Evolutionary conservation across 1,284 basidiomycete species (phyloP).

Genomic region (Anthracocystis setariae): DNA sequence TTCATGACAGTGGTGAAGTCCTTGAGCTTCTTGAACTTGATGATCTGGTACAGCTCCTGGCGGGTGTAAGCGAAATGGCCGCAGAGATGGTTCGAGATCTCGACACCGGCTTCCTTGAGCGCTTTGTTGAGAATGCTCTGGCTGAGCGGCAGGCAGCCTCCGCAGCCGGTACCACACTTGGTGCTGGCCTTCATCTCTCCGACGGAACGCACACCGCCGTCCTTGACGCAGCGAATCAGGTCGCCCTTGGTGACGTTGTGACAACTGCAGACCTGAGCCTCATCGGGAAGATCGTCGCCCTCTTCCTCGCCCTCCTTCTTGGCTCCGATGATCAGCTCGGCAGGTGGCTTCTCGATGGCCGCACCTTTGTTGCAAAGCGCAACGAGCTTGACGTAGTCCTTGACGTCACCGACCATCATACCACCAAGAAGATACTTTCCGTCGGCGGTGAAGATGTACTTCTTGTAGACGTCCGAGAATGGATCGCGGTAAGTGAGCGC

Average conservation of each 20-base stretch:
- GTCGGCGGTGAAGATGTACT: conserved; percentile 80
- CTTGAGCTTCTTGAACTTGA: conserved; percentile 76
- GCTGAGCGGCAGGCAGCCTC: conserved; percentile 76
- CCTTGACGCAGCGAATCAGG: conserved; percentile 73
- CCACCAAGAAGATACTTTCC: conserved; percentile 80
- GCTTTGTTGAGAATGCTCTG: conserved; percentile 75
- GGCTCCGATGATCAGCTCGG: conserved; percentile 76
- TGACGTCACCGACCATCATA: conserved; percentile 82
- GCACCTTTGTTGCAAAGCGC: conserved; percentile 80
- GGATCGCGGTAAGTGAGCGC: conserved; percentile 79
- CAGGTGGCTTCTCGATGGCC: conserved; percentile 75
- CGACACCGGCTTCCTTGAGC: conserved; percentile 77
- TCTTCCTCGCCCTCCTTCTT: conserved; percentile 73
- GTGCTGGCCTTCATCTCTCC: conserved; percentile 76
- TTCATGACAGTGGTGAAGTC: conserved; percentile 74
- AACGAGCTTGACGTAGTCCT: conserved; percentile 78
- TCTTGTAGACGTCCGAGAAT: conserved; percentile 74
- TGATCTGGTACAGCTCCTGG: conserved; percentile 76
- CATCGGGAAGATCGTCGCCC: conserved; percentile 77
- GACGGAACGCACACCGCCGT: conserved; percentile 72
- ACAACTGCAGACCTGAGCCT: conserved; percentile 78
- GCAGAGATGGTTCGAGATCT: conserved; percentile 76
- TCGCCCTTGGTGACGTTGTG: conserved; percentile 78
- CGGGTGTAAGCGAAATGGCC: conserved; percentile 77
- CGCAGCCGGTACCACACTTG: conserved; percentile 78